These are phyloP conservation scores for Jatropha podagrica DNA, from an alignment of 441 rosid species.

Conservation along the genomic window DNA sequence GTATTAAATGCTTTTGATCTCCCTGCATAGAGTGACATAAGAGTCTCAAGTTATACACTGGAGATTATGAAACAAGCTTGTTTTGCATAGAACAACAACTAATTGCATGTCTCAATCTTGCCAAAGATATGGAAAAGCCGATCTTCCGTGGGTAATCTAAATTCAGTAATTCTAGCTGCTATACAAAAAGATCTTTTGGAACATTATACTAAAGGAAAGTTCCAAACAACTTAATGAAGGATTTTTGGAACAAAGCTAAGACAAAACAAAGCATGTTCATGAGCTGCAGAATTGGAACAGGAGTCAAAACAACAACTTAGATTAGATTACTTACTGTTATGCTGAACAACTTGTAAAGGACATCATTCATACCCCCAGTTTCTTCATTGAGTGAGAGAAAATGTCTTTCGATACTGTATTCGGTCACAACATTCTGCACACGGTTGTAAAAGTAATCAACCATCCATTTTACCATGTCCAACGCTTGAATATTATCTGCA, in stretches of 20 bases:
- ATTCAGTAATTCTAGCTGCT: not conserved
- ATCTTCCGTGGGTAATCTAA: not conserved
- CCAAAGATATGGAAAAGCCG: no score
- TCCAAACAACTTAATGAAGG: not conserved
- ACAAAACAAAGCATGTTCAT: not conserved
- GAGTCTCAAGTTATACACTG: slow-evolving; percentile 18
- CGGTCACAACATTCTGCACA: slow-evolving; percentile 45
- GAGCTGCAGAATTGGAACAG: not conserved
- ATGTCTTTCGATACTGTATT: slow-evolving; percentile 43
- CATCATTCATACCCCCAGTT: slow-evolving; percentile 68
- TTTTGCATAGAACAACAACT: not conserved
- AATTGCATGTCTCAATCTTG: not conserved
- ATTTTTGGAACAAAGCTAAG: not conserved
- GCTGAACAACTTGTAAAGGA: slow-evolving; percentile 47
- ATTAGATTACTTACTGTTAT: slow-evolving; percentile 37
- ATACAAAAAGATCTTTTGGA: not conserved
- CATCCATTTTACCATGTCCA: slow-evolving; percentile 53
- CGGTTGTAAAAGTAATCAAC: slow-evolving; percentile 55
- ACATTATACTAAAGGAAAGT: not conserved
- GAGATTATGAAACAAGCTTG: not conserved
- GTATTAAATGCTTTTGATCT: slow-evolving; percentile 70
- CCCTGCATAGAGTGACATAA: slow-evolving; percentile 46
- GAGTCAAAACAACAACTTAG: not conserved
- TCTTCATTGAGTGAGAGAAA: slow-evolving; percentile 55
- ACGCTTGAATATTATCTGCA: slow-evolving; percentile 47